These are phyloP conservation scores for Fallopia convolvulus DNA, from an alignment of 148 eudicot genomes.

Conservation along the genomic window DNA sequence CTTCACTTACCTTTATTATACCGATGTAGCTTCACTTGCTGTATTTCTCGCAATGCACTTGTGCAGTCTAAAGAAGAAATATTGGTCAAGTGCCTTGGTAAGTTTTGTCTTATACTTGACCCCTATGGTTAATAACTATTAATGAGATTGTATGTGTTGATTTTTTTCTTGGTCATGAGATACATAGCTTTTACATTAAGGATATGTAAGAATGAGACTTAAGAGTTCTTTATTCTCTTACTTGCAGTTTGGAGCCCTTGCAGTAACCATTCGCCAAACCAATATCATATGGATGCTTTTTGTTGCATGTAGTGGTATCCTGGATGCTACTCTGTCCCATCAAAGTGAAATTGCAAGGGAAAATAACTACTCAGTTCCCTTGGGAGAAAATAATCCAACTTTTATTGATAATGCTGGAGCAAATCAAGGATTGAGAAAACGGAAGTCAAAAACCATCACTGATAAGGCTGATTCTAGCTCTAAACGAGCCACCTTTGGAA, in stretches of 20 bases:
- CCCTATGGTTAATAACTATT: neutral
- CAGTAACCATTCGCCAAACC: slow-evolving; percentile 76
- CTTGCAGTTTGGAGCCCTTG: slow-evolving; percentile 78
- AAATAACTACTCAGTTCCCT: slow-evolving; percentile 18
- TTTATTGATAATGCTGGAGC: slow-evolving; percentile 22
- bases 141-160: neutral
- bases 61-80: slow-evolving; percentile 50
- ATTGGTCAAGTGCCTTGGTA: slow-evolving; percentile 63
- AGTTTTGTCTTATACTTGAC: slow-evolving; percentile 10
- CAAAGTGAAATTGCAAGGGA: slow-evolving; percentile 16
- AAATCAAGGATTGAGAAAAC: slow-evolving; percentile 47
- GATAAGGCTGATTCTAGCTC: slow-evolving; percentile 14
- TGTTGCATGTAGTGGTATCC: slow-evolving; percentile 57
- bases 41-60: slow-evolving; percentile 67
- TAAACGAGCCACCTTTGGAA: slow-evolving; percentile 15
- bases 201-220: neutral
- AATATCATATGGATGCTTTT: slow-evolving; percentile 89
- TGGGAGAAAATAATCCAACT: slow-evolving; percentile 17
- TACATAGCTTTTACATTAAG: neutral
- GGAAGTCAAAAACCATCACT: slow-evolving; percentile 31
- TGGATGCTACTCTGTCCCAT: slow-evolving; percentile 31
- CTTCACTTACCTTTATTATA: slow-evolving; percentile 79
- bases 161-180: neutral
- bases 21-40: slow-evolving; percentile 78
- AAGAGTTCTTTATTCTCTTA: slow-evolving; percentile 13